Conservation (phyloP, 176 grass and related monocot species). For the Hordeum marinum region DNA sequence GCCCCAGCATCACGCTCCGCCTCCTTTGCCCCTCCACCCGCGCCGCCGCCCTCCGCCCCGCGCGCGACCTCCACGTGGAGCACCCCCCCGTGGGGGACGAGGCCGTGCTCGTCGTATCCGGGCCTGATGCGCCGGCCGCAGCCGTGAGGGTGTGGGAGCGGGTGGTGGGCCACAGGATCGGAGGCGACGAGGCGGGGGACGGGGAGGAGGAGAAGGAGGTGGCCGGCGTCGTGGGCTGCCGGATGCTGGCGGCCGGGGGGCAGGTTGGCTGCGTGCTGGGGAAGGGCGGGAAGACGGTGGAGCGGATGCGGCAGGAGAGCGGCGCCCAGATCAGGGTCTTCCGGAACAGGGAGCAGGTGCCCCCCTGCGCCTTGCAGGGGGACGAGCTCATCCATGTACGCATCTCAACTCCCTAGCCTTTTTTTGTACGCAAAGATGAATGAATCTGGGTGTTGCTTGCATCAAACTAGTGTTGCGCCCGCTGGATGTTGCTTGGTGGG, state of each 20-base stretch:
- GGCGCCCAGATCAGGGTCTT: slow-evolving; percentile 79
- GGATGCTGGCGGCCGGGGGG: slow-evolving; percentile 42
- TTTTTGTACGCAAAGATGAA: not conserved
- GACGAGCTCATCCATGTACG: slow-evolving; percentile 72
- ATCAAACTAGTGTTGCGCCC: not conserved
- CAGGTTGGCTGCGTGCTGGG: slow-evolving; percentile 64
- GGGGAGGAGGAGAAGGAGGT: slow-evolving; percentile 44
- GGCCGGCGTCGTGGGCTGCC: slow-evolving; percentile 44
- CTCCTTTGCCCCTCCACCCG: slow-evolving; percentile 45
- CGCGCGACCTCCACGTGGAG: slow-evolving; percentile 47
- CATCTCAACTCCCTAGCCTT: slow-evolving; percentile 7
- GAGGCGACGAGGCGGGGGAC: slow-evolving; percentile 24
- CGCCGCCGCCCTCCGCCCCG: slow-evolving; percentile 13
- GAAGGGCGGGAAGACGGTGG: slow-evolving; percentile 68
- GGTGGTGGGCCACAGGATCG: slow-evolving; percentile 22
- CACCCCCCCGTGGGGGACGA: slow-evolving; percentile 46
- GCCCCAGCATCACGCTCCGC: slow-evolving; percentile 43
- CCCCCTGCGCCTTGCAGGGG: slow-evolving; percentile 29
- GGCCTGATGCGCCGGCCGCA: slow-evolving; percentile 26
- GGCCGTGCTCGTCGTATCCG: slow-evolving; percentile 40
- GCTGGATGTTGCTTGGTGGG: not conserved
- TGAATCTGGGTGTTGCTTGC: not conserved
- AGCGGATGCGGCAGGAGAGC: slow-evolving; percentile 63
- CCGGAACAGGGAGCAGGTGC: slow-evolving; percentile 59
- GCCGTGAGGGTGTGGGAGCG: slow-evolving; percentile 54